phyloP scores from a whole-genome alignment of 768 basidiomycete species.

The Multifurca ochricompacta region DNA sequence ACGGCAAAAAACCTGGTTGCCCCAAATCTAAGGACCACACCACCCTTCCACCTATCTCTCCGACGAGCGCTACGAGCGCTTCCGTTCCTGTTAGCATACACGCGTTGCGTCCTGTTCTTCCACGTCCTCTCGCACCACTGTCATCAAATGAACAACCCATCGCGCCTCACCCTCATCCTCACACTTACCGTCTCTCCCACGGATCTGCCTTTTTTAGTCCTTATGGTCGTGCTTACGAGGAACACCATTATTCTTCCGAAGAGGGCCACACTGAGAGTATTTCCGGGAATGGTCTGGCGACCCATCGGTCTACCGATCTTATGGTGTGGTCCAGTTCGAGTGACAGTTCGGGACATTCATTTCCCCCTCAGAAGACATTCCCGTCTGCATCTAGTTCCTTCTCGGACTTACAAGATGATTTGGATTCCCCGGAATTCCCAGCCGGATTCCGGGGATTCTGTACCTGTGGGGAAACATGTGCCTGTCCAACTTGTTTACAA shows the following conservation, averaged over 20 bases:
- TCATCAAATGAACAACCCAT: slow-evolving; percentile 37
- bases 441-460: slow-evolving; percentile 17
- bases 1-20: slow-evolving; percentile 4
- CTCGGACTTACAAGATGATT: slow-evolving; percentile 8
- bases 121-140: slow-evolving; percentile 36
- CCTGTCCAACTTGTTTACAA: slow-evolving; percentile 17
- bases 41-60: slow-evolving; percentile 3
- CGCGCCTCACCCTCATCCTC: slow-evolving; percentile 37
- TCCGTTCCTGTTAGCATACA: slow-evolving; percentile 18
- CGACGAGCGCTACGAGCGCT: slow-evolving; percentile 17
- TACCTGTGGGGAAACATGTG: slow-evolving; percentile 17
- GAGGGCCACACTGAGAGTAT: neutral
- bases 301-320: slow-evolving; percentile 6
- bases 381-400: neutral
- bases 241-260: slow-evolving; percentile 35
- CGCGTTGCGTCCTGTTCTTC: slow-evolving; percentile 56
- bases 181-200: slow-evolving; percentile 30
- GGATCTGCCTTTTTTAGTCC: slow-evolving; percentile 53
- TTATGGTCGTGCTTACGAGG: slow-evolving; percentile 57
- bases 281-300: slow-evolving; percentile 5
- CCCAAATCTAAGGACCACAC: slow-evolving; percentile 1
- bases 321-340: slow-evolving; percentile 17
- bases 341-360: slow-evolving; percentile 9
- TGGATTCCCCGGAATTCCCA: slow-evolving; percentile 10
- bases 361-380: slow-evolving; percentile 3